These are phyloP conservation scores for Irpex sp. DNA, from an alignment of 1,284 basidiomycete species.

Conservation along the genomic window DNA sequence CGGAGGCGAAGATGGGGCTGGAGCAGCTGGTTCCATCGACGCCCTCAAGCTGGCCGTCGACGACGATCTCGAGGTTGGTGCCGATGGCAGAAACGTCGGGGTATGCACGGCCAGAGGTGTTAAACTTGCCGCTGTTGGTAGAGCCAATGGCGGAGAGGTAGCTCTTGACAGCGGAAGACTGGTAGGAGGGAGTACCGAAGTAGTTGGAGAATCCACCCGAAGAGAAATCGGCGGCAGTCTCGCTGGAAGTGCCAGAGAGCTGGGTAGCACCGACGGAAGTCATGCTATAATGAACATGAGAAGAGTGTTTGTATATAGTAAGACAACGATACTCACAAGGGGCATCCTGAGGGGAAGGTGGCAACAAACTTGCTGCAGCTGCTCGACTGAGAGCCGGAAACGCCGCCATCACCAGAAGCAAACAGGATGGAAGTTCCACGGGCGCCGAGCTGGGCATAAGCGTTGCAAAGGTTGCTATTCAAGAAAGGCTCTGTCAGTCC, in stretches of 20 bases:
- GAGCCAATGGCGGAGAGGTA: constrained; percentile 27
- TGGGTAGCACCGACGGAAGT: constrained; percentile 59
- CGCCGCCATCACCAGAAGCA: constrained; percentile 65
- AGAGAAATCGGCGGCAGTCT: constrained; percentile 35
- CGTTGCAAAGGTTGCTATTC: constrained; percentile 41
- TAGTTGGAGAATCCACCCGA: constrained; percentile 42
- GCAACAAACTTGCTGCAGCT: constrained; percentile 57
- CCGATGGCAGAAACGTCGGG: constrained; percentile 30
- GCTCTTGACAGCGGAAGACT: constrained; percentile 31
- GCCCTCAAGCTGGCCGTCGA: constrained; percentile 29
- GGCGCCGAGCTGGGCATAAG: constrained; percentile 60
- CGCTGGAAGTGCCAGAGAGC: constrained; percentile 39
- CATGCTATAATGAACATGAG: constrained; percentile 41
- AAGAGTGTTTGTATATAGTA: no score
- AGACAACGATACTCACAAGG: constrained; percentile 36
- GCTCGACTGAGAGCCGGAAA: constrained; percentile 53
- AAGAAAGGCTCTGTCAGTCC: background rate
- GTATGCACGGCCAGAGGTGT: constrained; percentile 27
- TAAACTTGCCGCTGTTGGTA: constrained; percentile 27
- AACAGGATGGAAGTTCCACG: constrained; percentile 62
- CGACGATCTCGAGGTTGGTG: constrained; percentile 16
- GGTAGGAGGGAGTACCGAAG: constrained; percentile 40
- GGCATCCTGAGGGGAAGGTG: constrained; percentile 63
- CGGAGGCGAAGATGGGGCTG: constrained; percentile 40
- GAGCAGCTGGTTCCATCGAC: constrained; percentile 38